These are phyloP conservation scores for Nigrospora oryzae DNA, from an alignment of 2,329 filamentous ascomycete species.

Conservation along the genomic window DNA sequence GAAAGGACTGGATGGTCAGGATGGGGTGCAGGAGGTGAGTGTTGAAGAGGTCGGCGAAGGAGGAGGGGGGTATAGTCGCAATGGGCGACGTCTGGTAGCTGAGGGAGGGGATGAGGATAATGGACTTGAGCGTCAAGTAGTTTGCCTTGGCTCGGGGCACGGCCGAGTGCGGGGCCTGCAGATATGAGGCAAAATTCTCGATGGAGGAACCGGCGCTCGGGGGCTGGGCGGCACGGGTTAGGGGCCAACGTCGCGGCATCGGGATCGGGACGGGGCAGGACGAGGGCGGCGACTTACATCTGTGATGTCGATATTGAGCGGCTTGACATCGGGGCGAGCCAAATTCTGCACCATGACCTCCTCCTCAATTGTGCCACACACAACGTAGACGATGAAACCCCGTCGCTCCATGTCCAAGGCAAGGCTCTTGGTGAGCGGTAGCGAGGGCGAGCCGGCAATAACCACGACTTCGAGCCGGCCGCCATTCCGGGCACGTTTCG, in stretches of 20 bases:
- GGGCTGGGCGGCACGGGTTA: slow-evolving; percentile 37
- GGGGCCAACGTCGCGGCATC: neutral
- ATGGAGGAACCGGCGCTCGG: slow-evolving; percentile 60
- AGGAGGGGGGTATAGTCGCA: slow-evolving; percentile 73
- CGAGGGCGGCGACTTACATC: slow-evolving; percentile 45
- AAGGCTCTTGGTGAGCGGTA: slow-evolving; percentile 76
- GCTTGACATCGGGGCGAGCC: slow-evolving; percentile 71
- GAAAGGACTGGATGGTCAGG: slow-evolving; percentile 77
- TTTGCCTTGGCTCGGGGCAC: slow-evolving; percentile 70
- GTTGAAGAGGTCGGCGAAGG: slow-evolving; percentile 85
- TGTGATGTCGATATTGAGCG: slow-evolving; percentile 74
- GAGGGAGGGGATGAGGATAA: slow-evolving; percentile 76
- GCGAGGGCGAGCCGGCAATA: slow-evolving; percentile 77
- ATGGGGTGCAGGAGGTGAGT: slow-evolving; percentile 87
- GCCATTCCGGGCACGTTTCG: slow-evolving; percentile 71
- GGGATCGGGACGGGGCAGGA: neutral
- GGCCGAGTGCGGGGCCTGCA: slow-evolving; percentile 67
- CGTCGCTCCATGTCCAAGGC: slow-evolving; percentile 81
- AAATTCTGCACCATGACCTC: slow-evolving; percentile 71
- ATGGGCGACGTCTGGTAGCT: slow-evolving; percentile 78
- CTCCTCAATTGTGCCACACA: slow-evolving; percentile 78
- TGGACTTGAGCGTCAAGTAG: slow-evolving; percentile 65
- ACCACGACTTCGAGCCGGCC: slow-evolving; percentile 81
- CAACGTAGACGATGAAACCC: slow-evolving; percentile 89
- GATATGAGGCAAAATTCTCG: slow-evolving; percentile 61